These are phyloP conservation scores for Fusarium illudens DNA, from an alignment of 2,329 filamentous ascomycete species.

Conservation along the genomic window DNA sequence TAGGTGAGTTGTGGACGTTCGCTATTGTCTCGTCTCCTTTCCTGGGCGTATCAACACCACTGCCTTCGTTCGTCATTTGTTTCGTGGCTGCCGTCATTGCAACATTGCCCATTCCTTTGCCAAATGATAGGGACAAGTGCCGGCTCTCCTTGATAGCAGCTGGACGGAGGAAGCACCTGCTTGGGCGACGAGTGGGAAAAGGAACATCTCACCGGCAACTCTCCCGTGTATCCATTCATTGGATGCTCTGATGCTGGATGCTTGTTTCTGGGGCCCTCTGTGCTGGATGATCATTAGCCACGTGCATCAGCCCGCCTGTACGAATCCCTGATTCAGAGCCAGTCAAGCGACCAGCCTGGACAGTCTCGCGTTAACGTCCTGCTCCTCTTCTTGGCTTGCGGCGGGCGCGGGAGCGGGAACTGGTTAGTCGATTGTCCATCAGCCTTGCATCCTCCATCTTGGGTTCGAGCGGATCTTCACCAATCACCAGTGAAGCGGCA, in stretches of 20 bases:
- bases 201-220: not conserved
- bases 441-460: conserved; percentile 31
- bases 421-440: conserved; percentile 18
- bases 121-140: conserved; percentile 3
- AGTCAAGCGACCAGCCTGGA: conserved; percentile 18
- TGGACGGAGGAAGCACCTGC: not conserved
- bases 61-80: conserved; percentile 1
- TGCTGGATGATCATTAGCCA: conserved; percentile 29
- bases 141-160: not conserved
- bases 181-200: conserved; percentile 1
- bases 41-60: conserved; percentile 15
- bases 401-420: conserved; percentile 14
- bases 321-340: conserved; percentile 30
- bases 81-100: conserved; percentile 9
- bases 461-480: conserved; percentile 10
- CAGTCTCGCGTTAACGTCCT: conserved; percentile 22
- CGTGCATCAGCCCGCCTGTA: conserved; percentile 29
- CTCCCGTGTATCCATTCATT: conserved; percentile 3
- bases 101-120: conserved; percentile 1
- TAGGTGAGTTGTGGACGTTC: conserved; percentile 36
- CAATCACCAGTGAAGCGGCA: conserved; percentile 30
- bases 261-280: conserved; percentile 8
- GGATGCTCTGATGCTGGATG: conserved; percentile 5
- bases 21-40: conserved; percentile 14
- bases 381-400: conserved; percentile 1